Evolutionary conservation across 2,329 filamentous ascomycete genomes (phyloP), one percentile per base, ranked within the genome.

Genomic region (Allantophomopsis lycopodina): DNA sequence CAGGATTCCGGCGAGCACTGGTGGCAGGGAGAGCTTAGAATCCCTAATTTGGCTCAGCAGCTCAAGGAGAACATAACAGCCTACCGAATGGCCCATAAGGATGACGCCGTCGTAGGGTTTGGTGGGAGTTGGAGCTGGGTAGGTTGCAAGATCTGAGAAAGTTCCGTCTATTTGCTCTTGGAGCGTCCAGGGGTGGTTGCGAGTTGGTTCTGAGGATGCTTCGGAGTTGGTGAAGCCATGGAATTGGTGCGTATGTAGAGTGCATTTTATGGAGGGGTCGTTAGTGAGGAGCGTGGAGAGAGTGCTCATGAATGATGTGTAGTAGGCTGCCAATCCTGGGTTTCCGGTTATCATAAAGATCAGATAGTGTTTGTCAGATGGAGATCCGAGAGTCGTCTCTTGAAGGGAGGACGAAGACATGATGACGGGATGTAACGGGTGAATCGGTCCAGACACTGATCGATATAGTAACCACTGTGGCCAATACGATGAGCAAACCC

Each of bases 281-380:
- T 57, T 56, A 45, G 69, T 61, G 11, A 85, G 60, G 11, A 74
- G 58, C 1, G 58, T 54, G 35, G 74, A 65, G 2, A 87, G 60
- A 12, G 67, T 62, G 0, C 62, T 62, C 10, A 87, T 64, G 56
- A 86, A 89, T 31, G 71, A 66, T 42, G 60, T 62, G 58, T 89
- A 89, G 65, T 83, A 89, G 41, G 69, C 72, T 38, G 87, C 71
- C 14, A 86, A 64, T 5, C 83, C 83, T 5, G 83, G 83, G 47
- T 89, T 89, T 15, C 83, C 83, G 20, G 79, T 73, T 32, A 89
- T 67, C 57, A 84, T 80, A 61, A 76, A 86, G 48, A 88, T 61
- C 37, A 87, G 69, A 44, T 62, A 38, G 13, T 40, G 42, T 21
- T 35, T 38, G 20, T n/a, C 11, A 38, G 28, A 42, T 48, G 44